A percentile compares a stretch with the other conserved stretches of the same genome.
Conservation (phyloP, 371 early-diverging fungal genomes). For the Cokeromyces recurvatus region DNA sequence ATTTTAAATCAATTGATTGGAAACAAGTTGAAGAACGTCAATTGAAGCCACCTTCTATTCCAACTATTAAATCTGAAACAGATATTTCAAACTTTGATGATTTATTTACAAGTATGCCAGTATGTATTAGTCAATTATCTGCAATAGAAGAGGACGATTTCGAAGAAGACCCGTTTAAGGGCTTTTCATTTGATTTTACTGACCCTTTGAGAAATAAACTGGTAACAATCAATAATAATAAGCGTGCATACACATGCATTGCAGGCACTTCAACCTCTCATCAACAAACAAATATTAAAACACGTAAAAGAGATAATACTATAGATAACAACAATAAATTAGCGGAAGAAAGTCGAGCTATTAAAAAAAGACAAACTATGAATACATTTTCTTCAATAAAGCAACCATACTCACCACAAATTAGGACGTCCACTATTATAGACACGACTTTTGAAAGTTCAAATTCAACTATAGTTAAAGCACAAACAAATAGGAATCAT, state of each 20-base stretch:
- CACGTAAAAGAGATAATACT: no score
- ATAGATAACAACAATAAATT: no score
- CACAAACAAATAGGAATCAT: no score
- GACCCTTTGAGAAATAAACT: no score
- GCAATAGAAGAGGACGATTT: neutral
- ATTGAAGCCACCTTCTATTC: conserved; percentile 52
- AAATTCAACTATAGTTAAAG: no score
- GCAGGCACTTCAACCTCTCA: no score
- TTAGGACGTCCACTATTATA: no score
- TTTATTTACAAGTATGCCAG: conserved; percentile 53
- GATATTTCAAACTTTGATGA: conserved; percentile 66
- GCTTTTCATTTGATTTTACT: conserved; percentile 22
- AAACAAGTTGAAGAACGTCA: conserved; percentile 48
- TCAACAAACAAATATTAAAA: no score
- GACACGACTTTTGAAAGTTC: no score
- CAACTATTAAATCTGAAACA: conserved; percentile 38
- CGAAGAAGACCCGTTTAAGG: conserved; percentile 26
- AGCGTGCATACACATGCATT: no score
- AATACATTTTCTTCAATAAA: conserved; percentile 4
- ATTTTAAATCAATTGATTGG: conserved; percentile 68
- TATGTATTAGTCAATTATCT: conserved; percentile 35
- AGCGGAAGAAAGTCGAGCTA: conserved; percentile 1
- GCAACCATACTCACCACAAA: no score
- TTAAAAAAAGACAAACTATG: conserved; percentile 8
- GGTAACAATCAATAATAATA: neutral